Evolutionary conservation across 768 basidiomycete species (phyloP), one percentile per base, ranked within the genome.

Genomic region (Lepiota venenata): DNA sequence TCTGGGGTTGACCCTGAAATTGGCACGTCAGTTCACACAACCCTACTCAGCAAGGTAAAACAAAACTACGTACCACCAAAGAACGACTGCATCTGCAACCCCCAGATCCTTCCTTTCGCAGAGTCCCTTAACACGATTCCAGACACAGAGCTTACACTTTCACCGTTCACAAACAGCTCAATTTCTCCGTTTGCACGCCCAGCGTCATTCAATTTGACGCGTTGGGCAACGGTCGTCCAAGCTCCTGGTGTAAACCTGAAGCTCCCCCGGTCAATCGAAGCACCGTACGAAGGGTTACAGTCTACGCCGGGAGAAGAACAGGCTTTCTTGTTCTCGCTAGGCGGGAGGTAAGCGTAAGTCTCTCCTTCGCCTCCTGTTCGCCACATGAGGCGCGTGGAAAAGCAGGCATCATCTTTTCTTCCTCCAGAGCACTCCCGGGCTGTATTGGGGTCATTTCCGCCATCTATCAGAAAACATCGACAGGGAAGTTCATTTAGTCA

Each of bases 311-410:
- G 78, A n/a, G 72, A 60, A 65, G 71, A 56, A 72, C 81, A 83
- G 10, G 78, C 67, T 37, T 63, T 70, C 63, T 78, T 62, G 70
- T 84, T 84, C 21, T 73, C 76, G 6, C 64, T 43, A 4, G 58
- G 74, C 4, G 86, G 86, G 18, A 85, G 75, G 70, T 90, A 88
- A 52, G 83, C 81, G 75, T 88, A 88, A 39, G 87, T 60, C 70
- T 88, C 87, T 32, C 84, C 86, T 32, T 64, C 69, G 40, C 83
- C 85, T 5, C 75, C 67, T 2, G 66, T 63, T 50, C 84, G 79
- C 83, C 84, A 88, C 87, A 90, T 88, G 37, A 87, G 70, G 57
- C 85, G 80, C 20, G 77, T 76, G 22, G 81, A 83, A 73, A 84
- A 85, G 74, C 86, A 87, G 1, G 63, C 63, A 36, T 73, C 62